phyloP scores from a whole-genome alignment of 495 filamentous ascomycete genomes.

The Aspergillus coremiiformis region DNA sequence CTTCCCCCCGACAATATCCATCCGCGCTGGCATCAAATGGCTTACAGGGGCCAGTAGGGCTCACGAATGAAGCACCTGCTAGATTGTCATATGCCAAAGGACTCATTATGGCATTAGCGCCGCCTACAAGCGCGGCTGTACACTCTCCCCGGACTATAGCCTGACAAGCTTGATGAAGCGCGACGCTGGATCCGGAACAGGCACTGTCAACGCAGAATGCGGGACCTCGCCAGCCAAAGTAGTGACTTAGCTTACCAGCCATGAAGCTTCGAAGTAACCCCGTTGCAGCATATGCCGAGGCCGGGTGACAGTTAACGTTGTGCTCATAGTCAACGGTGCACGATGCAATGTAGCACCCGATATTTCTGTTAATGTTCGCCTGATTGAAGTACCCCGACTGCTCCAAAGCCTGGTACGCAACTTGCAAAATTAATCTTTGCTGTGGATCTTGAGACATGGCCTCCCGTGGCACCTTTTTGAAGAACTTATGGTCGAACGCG shows the following conservation, averaged over 20 bases:
- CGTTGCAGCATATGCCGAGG: conserved; percentile 33
- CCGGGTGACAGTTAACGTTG: conserved; percentile 28
- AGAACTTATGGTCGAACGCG: conserved; percentile 49
- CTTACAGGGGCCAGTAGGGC: conserved; percentile 49
- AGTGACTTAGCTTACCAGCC: conserved; percentile 30
- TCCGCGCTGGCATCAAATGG: conserved; percentile 64
- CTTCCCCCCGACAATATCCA: conserved; percentile 69
- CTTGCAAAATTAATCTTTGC: conserved; percentile 42
- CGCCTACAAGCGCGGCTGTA: conserved; percentile 32
- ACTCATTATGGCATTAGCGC: conserved; percentile 36
- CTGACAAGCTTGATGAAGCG: conserved; percentile 34
- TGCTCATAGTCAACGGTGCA: conserved; percentile 30
- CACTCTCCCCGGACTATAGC: conserved; percentile 34
- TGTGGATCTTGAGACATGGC: conserved; percentile 45
- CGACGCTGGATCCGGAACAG: conserved; percentile 39
- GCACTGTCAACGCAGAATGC: conserved; percentile 39
- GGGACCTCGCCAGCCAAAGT: conserved; percentile 47
- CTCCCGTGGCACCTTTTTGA: conserved; percentile 42
- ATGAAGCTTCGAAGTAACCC: conserved; percentile 31
- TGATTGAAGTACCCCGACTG: conserved; percentile 34
- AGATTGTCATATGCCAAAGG: conserved; percentile 31
- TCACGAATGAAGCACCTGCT: conserved; percentile 31
- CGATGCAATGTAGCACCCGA: conserved; percentile 33
- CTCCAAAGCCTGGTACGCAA: conserved; percentile 44
- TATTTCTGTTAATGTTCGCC: conserved; percentile 5